Evolutionary conservation across 202 grass and related monocot genomes (phyloP), one percentile per base, ranked within the genome.

Genomic region (Panicum hallii): DNA sequence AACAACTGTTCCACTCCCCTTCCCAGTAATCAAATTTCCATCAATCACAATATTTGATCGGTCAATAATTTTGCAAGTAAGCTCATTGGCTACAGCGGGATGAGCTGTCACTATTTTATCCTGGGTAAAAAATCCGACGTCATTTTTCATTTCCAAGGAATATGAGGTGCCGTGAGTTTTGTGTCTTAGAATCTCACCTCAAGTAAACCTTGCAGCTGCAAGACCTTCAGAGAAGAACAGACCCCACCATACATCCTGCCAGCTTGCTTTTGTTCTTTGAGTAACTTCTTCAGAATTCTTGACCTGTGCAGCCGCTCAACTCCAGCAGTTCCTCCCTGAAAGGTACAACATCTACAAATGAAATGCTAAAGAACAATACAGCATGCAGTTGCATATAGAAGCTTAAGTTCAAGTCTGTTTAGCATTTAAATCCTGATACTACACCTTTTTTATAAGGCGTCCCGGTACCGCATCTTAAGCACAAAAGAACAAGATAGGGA

Each of bases 181-280:
- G 79, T 81, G 40, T 72, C 38, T 22, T 30, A 73, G 58, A 68
- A 74, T 56, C 43, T 84, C 84, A 99, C 96, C 96, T 94, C 74
- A 19, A 99, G 90, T 72, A 99, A 92, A 62, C 93, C 88, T 82
- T 91, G 91, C 79, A 92, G 92, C 70, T 94, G 91, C 81, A 99
- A 88, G 61, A 96, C 81, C 58, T 63, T 62, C 74, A 88, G 74
- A 84, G 93, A 83, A 49, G 90, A 92, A 89, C 75, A 89, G 62
- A 92, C 74, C 64, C 91, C 93, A 44, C 96, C 97, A 84, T 92
- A 96, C 83, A 92, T 86, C 77, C 87, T 94, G 81, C 82, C 82
- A 63, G 80, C 76, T 87, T 92, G 81, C 47, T 80, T 89, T 57
- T 96, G 93, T 85, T 92, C 88, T 52, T 67, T 89, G 40, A 99